Base-by-base conservation (phyloP, 768 basidiomycete species). In the Tubosaeta sp. region DNA sequence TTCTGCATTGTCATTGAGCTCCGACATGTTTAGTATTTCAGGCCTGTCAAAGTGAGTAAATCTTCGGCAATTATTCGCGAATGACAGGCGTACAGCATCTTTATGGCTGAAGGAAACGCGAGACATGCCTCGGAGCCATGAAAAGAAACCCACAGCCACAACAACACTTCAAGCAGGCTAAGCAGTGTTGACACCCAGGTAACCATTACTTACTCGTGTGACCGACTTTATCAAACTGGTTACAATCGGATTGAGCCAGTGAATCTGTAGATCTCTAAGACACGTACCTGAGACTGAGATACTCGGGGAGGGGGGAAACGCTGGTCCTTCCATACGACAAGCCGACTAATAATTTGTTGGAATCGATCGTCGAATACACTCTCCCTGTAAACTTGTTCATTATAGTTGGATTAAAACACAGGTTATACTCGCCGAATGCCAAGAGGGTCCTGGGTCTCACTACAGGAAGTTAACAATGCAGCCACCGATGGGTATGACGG, bases 11-110 rank as follows among this genome's bases (percentile, higher is more conserved):
- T 95, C 93, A 62, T 86, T 92, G 50, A 94, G 77, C 61, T 95
- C 93, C 49, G 90, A 84, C 86, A 95, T 90, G 54, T 82, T 84
- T 62, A 94, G 78, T 51, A 92, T 86, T 66, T 91, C 90, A 32
- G 90, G 90, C 64, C 91, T 94, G 61, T 31, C 46, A 45, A 56
- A 48, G 44, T 54, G 44, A 53, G 56, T 21, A 38, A 46, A 34
- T 30, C 38, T 32, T 39, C 25, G 12, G 42, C 9, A 45, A 12
- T 29, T 36, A 31, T 36, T n/a, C 18, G 51, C 39, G 43, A 38
- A 45, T 47, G 52, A 44, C 6, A 27, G 43, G 77, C 88, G 53
- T 54, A 93, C 88, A 95, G 76, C 68, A 94, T 74, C 12, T 81
- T 80, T 45, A 88, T 75, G 44, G 84, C 75, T 60, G 90, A 92